Evolutionary conservation across 2,329 filamentous ascomycete genomes (phyloP).

Genomic region (Apiospora hydei): DNA sequence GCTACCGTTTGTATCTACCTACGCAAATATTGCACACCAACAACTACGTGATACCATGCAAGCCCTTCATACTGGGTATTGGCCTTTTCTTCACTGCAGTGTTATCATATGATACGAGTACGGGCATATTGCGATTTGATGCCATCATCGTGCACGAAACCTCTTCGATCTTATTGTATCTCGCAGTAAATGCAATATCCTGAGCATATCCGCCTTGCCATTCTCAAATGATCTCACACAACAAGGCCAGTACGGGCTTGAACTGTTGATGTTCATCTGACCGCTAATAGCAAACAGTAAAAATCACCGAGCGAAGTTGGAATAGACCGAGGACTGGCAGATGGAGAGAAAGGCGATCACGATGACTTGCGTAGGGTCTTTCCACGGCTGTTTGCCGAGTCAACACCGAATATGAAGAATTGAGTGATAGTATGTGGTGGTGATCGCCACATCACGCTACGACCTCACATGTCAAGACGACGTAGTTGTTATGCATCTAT

Average conservation of each 20-base stretch:
- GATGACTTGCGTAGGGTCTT: neutral
- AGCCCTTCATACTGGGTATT: neutral
- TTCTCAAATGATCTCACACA: neutral
- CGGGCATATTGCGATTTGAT: neutral
- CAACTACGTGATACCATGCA: neutral
- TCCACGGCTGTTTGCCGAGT: neutral
- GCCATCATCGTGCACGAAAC: neutral
- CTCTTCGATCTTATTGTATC: too few relatives aligned
- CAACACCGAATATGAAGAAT: neutral
- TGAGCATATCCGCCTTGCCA: neutral
- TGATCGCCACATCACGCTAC: conserved; percentile 8
- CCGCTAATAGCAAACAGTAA: neutral
- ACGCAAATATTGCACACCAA: neutral
- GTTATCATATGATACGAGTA: neutral
- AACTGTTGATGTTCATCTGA: neutral
- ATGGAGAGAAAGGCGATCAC: neutral
- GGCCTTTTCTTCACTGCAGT: neutral
- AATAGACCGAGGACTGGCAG: neutral
- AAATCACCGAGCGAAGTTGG: neutral
- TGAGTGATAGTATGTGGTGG: neutral
- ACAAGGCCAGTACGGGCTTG: neutral
- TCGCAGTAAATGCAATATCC: neutral
- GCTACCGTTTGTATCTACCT: neutral
- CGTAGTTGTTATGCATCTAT: neutral
- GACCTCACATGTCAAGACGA: neutral